These are phyloP conservation scores for Inosperma sp. DNA, from an alignment of 768 basidiomycete genomes.

Conservation along the genomic window DNA sequence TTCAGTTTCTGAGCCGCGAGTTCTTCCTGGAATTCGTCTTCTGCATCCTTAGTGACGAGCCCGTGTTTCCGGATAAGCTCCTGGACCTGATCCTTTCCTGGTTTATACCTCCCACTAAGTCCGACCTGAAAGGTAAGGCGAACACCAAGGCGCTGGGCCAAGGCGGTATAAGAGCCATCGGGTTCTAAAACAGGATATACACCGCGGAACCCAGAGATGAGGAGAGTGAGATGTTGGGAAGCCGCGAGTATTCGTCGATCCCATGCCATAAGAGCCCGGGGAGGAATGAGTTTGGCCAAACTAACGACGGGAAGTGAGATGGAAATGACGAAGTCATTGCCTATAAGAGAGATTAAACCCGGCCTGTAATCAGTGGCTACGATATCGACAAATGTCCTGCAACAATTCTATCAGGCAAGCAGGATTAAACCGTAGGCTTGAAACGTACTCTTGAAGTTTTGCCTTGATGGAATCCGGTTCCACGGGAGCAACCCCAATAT, in stretches of 20 bases:
- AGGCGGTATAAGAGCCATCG: slow-evolving; percentile 37
- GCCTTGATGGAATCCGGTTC: slow-evolving; percentile 24
- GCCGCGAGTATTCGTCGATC: slow-evolving; percentile 58
- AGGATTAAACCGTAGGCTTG: slow-evolving; percentile 1
- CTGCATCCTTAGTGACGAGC: slow-evolving; percentile 41
- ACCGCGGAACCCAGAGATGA: slow-evolving; percentile 53
- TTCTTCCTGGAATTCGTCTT: slow-evolving; percentile 36
- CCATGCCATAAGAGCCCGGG: slow-evolving; percentile 71
- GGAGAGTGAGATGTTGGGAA: slow-evolving; percentile 56
- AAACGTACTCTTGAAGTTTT: slow-evolving; percentile 30
- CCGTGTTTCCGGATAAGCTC: slow-evolving; percentile 49
- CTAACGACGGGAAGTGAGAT: slow-evolving; percentile 53
- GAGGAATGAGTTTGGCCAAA: slow-evolving; percentile 49
- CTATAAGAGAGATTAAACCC: slow-evolving; percentile 49
- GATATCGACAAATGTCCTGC: slow-evolving; percentile 58
- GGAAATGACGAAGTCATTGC: slow-evolving; percentile 50
- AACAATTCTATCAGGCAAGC: slow-evolving; percentile 8
- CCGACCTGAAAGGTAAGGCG: slow-evolving; percentile 57
- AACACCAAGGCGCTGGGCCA: slow-evolving; percentile 33
- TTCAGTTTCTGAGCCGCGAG: slow-evolving; percentile 28
- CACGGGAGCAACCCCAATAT: slow-evolving; percentile 24
- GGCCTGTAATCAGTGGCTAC: slow-evolving; percentile 55
- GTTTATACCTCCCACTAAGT: slow-evolving; percentile 57
- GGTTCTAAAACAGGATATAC: slow-evolving; percentile 48
- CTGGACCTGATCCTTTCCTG: slow-evolving; percentile 43